phyloP scores from a whole-genome alignment of 1,139 yeast genomes.

The Yarrowia galli region DNA sequence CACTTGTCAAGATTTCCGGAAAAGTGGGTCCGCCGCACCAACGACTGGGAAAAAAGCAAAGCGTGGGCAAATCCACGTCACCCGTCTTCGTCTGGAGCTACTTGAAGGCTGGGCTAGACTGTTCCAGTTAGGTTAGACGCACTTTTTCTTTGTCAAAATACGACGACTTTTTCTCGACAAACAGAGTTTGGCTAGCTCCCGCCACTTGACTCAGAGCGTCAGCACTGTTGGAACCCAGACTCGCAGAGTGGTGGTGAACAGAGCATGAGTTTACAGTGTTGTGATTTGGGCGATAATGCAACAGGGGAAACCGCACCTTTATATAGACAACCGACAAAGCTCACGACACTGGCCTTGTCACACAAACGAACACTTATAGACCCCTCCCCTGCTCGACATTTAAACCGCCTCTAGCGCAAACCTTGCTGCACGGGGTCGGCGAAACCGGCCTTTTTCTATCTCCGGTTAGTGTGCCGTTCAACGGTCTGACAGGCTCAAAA shows the following conservation, averaged over 20 bases:
- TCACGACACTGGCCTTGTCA: no score
- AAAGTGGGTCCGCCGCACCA: constrained; percentile 10
- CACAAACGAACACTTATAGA: no score
- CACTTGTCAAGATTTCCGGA: not conserved
- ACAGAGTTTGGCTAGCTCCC: not conserved
- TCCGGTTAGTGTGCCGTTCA: constrained; percentile 13
- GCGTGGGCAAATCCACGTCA: not conserved
- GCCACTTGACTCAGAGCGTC: constrained; percentile 13
- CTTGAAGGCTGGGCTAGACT: no score
- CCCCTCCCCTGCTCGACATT: not conserved
- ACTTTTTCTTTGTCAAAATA: constrained; percentile 5
- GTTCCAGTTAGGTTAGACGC: not conserved
- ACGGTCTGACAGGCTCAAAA: constrained; percentile 7
- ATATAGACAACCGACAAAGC: no score
- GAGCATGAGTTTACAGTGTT: no score
- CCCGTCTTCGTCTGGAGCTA: no score
- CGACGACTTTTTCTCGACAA: not conserved
- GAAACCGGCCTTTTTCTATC: not conserved
- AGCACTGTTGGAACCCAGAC: no score
- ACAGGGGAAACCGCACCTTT: no score
- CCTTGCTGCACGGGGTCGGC: not conserved
- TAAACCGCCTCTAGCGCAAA: not conserved
- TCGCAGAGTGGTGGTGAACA: no score
- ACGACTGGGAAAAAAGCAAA: not conserved
- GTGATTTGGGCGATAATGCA: no score